Evolutionary conservation across 495 filamentous ascomycete genomes (phyloP).

Genomic region (Rostrohypoxylon terebratum): DNA sequence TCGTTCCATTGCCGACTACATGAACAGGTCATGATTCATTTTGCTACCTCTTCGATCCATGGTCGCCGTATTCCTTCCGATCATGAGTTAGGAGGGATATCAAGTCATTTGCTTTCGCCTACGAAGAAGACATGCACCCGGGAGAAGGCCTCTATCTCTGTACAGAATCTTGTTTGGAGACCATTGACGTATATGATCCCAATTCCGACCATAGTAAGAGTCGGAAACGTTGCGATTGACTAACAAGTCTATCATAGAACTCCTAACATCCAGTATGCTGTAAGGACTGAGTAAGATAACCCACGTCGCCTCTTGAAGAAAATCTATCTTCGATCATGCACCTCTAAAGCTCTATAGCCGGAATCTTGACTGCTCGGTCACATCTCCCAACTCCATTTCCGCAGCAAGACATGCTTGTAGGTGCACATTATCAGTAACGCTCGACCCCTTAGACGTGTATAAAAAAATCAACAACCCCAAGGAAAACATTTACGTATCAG

Average conservation of each 20-base stretch:
- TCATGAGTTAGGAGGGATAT: not conserved
- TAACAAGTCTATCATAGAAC: not conserved
- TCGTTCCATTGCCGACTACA: conserved; percentile 12
- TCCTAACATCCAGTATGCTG: not conserved
- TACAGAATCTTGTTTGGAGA: not conserved
- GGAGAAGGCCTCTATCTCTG: not conserved
- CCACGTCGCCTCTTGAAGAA: not conserved
- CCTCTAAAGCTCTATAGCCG: conserved; percentile 30
- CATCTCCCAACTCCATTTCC: not conserved
- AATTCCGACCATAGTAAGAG: not conserved
- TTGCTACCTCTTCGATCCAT: not conserved
- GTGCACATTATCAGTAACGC: not conserved
- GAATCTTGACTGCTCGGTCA: not conserved
- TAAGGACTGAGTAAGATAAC: not conserved
- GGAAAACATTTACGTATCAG: not conserved
- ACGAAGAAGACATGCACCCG: not conserved
- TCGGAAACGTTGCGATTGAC: not conserved
- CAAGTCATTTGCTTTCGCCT: not conserved
- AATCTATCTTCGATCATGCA: conserved; percentile 20
- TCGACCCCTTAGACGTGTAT: not conserved
- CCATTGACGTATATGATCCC: not conserved
- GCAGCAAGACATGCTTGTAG: not conserved
- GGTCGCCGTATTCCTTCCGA: conserved; percentile 6
- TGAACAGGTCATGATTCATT: conserved; percentile 24
- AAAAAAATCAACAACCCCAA: not conserved